phyloP scores from a whole-genome alignment of 2,329 filamentous ascomycete species.

The Taxawa tesnikishii region DNA sequence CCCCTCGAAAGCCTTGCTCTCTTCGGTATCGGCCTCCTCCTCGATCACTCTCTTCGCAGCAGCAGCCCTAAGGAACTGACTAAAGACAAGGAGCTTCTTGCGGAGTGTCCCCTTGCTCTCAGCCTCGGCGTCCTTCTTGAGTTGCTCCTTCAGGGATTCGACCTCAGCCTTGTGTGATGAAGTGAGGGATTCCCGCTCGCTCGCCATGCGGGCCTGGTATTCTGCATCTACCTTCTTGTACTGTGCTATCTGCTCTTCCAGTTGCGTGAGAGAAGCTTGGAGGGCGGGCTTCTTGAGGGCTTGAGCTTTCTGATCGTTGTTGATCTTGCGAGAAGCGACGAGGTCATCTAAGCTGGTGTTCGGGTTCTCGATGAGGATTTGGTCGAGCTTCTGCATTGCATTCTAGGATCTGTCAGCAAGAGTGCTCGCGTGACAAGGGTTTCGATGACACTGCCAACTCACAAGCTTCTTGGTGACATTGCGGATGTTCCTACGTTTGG shows the following conservation, averaged over 20 bases:
- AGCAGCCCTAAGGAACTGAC: conserved; percentile 69
- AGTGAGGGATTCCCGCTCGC: conserved; percentile 44
- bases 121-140: conserved; percentile 41
- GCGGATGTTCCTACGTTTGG: conserved; percentile 61
- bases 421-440: conserved; percentile 1
- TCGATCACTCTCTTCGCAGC: conserved; percentile 61
- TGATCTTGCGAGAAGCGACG: conserved; percentile 60
- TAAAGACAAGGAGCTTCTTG: conserved; percentile 56
- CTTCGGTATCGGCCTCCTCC: conserved; percentile 54
- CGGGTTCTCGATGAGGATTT: conserved; percentile 55
- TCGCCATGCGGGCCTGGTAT: conserved; percentile 48
- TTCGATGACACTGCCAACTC: conserved; percentile 25
- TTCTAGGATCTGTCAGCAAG: conserved; percentile 33
- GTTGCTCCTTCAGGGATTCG: conserved; percentile 40
- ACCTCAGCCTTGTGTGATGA: conserved; percentile 45
- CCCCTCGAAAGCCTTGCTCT: conserved; percentile 72
- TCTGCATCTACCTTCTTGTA: conserved; percentile 67
- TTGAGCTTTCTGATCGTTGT: conserved; percentile 66
- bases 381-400: conserved; percentile 60
- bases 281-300: conserved; percentile 65
- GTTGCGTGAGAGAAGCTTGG: conserved; percentile 53
- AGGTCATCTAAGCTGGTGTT: conserved; percentile 62
- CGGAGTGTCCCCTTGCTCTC: conserved; percentile 37
- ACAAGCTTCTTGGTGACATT: conserved; percentile 93
- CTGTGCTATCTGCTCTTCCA: conserved; percentile 62